Percentiles rank a stretch among this genome's conserved stretches.
These are phyloP conservation scores for Phytophthora cryptogea DNA, from an alignment of 352 stramenopile genomes.

Conservation along the genomic window DNA sequence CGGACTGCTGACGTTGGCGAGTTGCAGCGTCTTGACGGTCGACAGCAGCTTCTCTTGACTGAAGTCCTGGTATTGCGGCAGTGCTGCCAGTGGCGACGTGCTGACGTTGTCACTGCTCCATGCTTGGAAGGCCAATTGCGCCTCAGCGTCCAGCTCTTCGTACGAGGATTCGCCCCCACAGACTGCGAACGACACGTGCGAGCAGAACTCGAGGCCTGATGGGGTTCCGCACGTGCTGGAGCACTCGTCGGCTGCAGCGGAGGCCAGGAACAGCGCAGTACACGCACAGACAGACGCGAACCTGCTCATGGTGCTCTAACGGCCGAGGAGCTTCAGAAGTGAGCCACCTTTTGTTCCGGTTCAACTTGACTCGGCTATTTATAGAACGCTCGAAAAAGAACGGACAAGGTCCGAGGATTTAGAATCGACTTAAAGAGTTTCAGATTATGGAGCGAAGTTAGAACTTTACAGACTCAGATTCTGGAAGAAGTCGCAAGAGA, in stretches of 20 bases:
- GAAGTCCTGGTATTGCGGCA: constrained; percentile 60
- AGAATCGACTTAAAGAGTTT: background rate
- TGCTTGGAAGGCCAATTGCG: constrained; percentile 42
- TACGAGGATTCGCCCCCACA: constrained; percentile 64
- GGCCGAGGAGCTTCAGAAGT: constrained; percentile 23
- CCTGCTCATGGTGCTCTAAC: constrained; percentile 5
- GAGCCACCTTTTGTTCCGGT: constrained; percentile 6
- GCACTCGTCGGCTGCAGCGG: constrained; percentile 49
- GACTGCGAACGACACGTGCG: constrained; percentile 75
- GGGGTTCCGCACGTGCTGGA: constrained; percentile 79
- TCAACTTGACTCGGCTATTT: constrained; percentile 10
- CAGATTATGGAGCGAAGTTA: too few species aligned
- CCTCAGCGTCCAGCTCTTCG: constrained; percentile 57
- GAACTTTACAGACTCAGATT: background rate
- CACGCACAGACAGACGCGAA: constrained; percentile 18
- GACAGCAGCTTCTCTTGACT: constrained; percentile 40
- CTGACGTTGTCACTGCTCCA: constrained; percentile 55
- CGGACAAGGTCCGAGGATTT: background rate
- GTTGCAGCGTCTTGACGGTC: constrained; percentile 51
- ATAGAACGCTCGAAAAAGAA: constrained; percentile 3
- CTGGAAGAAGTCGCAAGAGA: constrained; percentile 15
- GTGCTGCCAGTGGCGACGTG: constrained; percentile 32
- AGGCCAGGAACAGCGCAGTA: constrained; percentile 11
- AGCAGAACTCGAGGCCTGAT: constrained; percentile 75
- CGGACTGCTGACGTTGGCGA: constrained; percentile 63